Base-by-base conservation (phyloP, 164 flowering plant genomes). In the Aristolochia californica region DNA sequence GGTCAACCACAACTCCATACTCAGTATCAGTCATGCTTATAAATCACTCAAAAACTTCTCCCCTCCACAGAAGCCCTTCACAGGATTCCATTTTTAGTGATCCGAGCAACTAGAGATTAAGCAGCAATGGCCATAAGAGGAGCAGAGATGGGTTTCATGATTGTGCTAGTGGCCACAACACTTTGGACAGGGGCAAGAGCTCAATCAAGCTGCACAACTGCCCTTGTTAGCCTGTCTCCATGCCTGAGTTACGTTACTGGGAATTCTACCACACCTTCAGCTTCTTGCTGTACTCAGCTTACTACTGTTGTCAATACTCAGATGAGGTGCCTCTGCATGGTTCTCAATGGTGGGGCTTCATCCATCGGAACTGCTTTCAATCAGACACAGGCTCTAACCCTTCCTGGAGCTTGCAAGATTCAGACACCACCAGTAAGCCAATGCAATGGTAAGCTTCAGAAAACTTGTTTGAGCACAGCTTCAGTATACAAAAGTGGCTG, bases 271-370 rank as follows among this genome's bases (percentile, higher is more conserved):
- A 61, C 81, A 22, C 94, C 93, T 1, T 69, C 83, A n/a, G 53
- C 83, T 5, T 65, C 70, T 0, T 88, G 96, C 76, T 85, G 93
- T 80, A 26, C 82, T 1, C 88, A 78, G 74, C 88, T 88, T 8
- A 66, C 82, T 17, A 75, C 53, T 26, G 85, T 84, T 11, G 88
- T 86, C 45, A 62, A 66, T 13, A 67, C 84, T 1, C 75, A 75
- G 43, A 81, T 84, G 26, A 69, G 66, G 59, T 89, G 97, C 71
- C 68, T 89, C 63, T 86, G 97, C 57, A 45, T 69, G 66, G 79
- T 79, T 18, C 80, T 88, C 13, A 77, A 74, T 54, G 77, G 77
- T 13, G 83, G 75, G 27, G 60, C 85, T 0, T 12, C 53, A 1
- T 61, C 81, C 0, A n/a, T 76, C 10, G 88, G 87, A 21, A 57